Evolutionary conservation across 495 filamentous ascomycete species (phyloP), one percentile per base, ranked within the genome.

Genomic region (Xylaria venustula): DNA sequence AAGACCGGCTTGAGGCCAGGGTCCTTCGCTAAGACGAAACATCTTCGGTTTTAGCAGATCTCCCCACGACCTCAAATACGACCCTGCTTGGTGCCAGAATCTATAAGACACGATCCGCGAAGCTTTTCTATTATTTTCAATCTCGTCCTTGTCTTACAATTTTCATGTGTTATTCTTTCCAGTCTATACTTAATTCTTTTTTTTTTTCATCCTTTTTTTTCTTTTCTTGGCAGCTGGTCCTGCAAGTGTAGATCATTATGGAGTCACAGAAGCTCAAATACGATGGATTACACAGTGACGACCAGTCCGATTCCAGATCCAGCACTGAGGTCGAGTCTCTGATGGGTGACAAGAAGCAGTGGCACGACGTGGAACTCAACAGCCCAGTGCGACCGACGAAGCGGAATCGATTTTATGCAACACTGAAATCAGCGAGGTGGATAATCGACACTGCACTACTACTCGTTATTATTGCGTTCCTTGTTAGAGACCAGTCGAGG

Each of bases 291-390:
- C 64, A 67, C 17, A 49, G 60, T 23, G 72, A 73, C 20, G 67
- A 74, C 40, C 65, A 73, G 32, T 68, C 70, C 23, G 73, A 68
- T 37, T 64, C 68, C 32, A 63, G 73, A 22, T 78, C 75, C 19
- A 74, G 65, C 66, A 78, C 75, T 54, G 75, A 76, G 65, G 71
- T 78, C 34, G 74, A 71, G 36, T 76, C 74, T 1, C 60, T 77
- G 44, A 75, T 76, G 64, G 69, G 42, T 23, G 71, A 74, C 41
- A 70, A 69, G 62, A 76, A 76, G 67, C 68, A 70, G 40, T 73
- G 71, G 71, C 63, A 73, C 36, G 62, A 69, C 28, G 61, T 74
- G 22, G 69, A 73, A 45, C 44, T 69, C 15, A 49, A 60, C 17
- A 47, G 61, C 22, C 67, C 60, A 26, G 59, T 32, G 32, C 58